A percentile compares a stretch with the other conserved stretches of the same genome.
These are phyloP conservation scores for Hortaea werneckii DNA, from an alignment of 2,329 filamentous ascomycete genomes.

Conservation along the genomic window DNA sequence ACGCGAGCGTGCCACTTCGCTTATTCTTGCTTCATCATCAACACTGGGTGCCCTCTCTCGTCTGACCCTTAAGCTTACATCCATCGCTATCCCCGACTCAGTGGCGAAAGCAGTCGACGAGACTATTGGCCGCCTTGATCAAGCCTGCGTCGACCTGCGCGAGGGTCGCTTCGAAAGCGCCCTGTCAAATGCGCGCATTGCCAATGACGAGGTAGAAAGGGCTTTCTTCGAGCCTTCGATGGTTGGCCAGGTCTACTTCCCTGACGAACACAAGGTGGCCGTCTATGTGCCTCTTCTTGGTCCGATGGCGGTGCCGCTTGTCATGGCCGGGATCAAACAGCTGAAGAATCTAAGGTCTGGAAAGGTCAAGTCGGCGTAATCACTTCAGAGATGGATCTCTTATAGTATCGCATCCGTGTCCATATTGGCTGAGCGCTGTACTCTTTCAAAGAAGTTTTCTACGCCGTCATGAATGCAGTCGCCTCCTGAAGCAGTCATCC, in stretches of 20 bases:
- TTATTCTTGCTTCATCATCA: constrained; percentile 81
- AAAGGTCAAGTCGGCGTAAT: constrained; percentile 12
- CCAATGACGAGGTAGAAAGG: constrained; percentile 79
- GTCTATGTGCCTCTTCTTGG: constrained; percentile 89
- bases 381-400: neutral
- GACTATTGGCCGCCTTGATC: constrained; percentile 66
- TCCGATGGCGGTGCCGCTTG: constrained; percentile 77
- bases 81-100: constrained; percentile 79
- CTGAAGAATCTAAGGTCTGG: constrained; percentile 33
- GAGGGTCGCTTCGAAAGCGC: constrained; percentile 54
- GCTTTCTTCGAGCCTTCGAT: constrained; percentile 99
- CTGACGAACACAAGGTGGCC: constrained; percentile 94
- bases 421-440: too few relatives aligned
- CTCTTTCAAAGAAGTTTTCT: too few relatives aligned
- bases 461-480: neutral
- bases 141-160: constrained; percentile 61
- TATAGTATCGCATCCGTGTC: too few relatives aligned
- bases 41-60: constrained; percentile 88
- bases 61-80: constrained; percentile 70
- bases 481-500: neutral
- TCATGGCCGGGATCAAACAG: constrained; percentile 78
- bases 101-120: constrained; percentile 78
- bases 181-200: constrained; percentile 69
- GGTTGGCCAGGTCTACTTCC: constrained; percentile 97
- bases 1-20: constrained; percentile 73